phyloP scores from a whole-genome alignment of 139 green algal genomes.

The Picocystis salinarum region DNA sequence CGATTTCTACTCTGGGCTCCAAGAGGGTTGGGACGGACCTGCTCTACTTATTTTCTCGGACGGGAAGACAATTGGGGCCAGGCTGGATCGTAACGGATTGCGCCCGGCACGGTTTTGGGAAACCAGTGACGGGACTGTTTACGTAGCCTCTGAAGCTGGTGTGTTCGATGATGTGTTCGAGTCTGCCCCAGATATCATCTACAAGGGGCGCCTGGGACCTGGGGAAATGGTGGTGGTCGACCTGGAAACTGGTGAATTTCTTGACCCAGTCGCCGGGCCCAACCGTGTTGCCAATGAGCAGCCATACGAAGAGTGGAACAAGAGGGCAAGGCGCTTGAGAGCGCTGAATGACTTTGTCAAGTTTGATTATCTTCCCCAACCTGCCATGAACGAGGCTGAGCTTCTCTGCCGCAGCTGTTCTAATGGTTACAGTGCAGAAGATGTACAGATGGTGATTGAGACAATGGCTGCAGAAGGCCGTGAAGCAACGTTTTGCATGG shows the following conservation, averaged over 20 bases:
- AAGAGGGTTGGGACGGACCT: conserved; percentile 97
- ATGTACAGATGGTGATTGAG: conserved; percentile 91
- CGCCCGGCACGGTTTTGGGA: conserved; percentile 89
- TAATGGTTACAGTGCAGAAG: conserved; percentile 52
- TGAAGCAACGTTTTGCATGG: conserved; percentile 99
- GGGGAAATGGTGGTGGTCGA: conserved; percentile 89
- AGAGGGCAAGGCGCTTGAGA: conserved; percentile 22
- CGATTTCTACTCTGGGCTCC: conserved; percentile 90
- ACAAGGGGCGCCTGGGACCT: conserved; percentile 80
- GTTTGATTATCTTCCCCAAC: conserved; percentile 16
- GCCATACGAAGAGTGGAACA: conserved; percentile 71
- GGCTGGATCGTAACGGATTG: conserved; percentile 93
- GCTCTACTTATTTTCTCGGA: conserved; percentile 89
- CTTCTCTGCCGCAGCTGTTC: conserved; percentile 44
- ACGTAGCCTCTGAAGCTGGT: conserved; percentile 89
- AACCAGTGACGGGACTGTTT: conserved; percentile 87
- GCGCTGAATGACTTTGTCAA: conserved; percentile 13
- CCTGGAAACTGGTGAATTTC: conserved; percentile 61
- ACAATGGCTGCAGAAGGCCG: conserved; percentile 61
- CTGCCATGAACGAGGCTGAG: conserved; percentile 24
- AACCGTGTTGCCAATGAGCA: conserved; percentile 37
- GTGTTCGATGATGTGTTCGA: conserved; percentile 73
- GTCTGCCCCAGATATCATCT: conserved; percentile 11
- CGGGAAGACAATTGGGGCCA: conserved; percentile 67
- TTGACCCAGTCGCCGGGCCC: conserved; percentile 65